Conservation (phyloP, 73 alveolate genomes). For the Symbiodinium pilosum region DNA sequence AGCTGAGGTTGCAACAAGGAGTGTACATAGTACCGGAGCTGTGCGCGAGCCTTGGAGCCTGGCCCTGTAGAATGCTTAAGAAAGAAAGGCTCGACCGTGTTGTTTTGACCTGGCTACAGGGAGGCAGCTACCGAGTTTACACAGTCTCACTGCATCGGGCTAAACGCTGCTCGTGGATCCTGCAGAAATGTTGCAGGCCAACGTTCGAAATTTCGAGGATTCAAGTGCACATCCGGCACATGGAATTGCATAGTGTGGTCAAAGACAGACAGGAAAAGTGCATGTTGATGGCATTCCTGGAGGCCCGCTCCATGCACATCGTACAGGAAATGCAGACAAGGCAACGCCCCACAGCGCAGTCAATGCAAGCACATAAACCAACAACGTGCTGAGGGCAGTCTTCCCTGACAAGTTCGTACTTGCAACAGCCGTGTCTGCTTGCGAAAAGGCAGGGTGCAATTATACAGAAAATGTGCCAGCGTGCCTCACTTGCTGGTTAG, state of each 20-base stretch:
- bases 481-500: background rate
- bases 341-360: background rate
- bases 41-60: too few relatives aligned
- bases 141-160: background rate
- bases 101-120: too few relatives aligned
- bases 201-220: background rate
- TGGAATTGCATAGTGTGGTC: background rate
- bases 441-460: constrained; percentile 8
- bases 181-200: constrained; percentile 6
- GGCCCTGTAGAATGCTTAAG: too few relatives aligned
- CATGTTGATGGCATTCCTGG: background rate
- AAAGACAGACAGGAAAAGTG: background rate
- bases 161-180: background rate
- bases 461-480: background rate
- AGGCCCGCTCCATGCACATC: background rate
- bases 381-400: background rate
- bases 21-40: too few relatives aligned
- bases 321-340: background rate
- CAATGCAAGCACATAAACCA: background rate
- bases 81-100: too few relatives aligned
- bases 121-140: background rate
- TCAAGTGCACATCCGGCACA: too few relatives aligned
- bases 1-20: too few relatives aligned
- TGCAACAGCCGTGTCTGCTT: constrained; percentile 23
- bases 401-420: constrained; percentile 50